These are phyloP conservation scores for Exidia glandulosa DNA, from an alignment of 768 basidiomycete genomes.

Conservation along the genomic window DNA sequence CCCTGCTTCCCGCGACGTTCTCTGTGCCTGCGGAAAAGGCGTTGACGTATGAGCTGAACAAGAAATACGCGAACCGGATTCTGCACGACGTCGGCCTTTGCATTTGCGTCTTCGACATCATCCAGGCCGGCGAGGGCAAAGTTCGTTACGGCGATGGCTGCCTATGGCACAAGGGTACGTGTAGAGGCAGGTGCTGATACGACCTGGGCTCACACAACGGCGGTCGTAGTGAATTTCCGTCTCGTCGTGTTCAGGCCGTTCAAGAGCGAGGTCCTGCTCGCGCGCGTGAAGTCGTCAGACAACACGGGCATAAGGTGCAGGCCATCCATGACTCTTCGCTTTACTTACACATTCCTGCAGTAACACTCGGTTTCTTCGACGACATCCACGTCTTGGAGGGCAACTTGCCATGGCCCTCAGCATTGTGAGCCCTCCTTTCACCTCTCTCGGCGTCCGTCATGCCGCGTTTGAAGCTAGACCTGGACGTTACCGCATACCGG, in stretches of 20 bases:
- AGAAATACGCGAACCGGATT: constrained; percentile 89
- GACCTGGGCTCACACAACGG: neutral
- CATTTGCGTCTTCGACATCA: constrained; percentile 80
- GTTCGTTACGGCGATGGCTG: constrained; percentile 91
- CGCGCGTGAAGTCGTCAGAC: constrained; percentile 79
- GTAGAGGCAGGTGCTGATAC: neutral
- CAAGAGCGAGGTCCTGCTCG: constrained; percentile 77
- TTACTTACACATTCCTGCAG: constrained; percentile 26
- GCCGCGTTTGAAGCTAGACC: too few relatives aligned
- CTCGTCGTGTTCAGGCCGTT: constrained; percentile 90
- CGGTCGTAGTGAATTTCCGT: constrained; percentile 63
- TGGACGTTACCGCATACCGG: too few relatives aligned
- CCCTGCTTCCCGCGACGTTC: constrained; percentile 83
- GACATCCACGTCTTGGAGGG: constrained; percentile 77
- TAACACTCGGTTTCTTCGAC: constrained; percentile 86
- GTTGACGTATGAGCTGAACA: constrained; percentile 78
- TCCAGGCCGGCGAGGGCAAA: constrained; percentile 81
- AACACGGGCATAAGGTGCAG: constrained; percentile 74
- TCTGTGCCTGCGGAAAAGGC: constrained; percentile 67
- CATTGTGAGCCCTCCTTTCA: constrained; percentile 44
- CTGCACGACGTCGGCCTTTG: constrained; percentile 87
- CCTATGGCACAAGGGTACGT: constrained; percentile 83
- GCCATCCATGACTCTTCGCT: constrained; percentile 16
- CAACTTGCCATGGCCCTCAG: constrained; percentile 71
- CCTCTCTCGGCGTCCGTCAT: too few relatives aligned